phyloP scores from a whole-genome alignment of 225 moss, liverwort and hornwort genomes.

The Asterella californica region DNA sequence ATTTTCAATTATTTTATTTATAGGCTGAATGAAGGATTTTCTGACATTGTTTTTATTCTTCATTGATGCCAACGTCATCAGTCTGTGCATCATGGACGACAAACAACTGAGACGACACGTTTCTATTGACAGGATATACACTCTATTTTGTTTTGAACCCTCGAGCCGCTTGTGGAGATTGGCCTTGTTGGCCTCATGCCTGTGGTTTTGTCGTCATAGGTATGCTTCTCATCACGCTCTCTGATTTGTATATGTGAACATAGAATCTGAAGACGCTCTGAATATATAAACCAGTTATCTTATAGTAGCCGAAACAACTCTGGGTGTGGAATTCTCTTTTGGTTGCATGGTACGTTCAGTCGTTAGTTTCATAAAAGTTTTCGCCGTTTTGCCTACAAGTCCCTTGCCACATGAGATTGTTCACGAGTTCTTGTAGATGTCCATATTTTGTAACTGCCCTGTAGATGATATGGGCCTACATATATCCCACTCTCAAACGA shows the following conservation, averaged over 20 bases:
- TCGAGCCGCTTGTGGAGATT: constrained; percentile 41
- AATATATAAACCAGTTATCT: too few relatives aligned
- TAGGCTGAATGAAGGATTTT: not conserved
- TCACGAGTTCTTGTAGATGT: too few relatives aligned
- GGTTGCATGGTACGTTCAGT: too few relatives aligned
- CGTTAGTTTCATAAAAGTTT: too few relatives aligned
- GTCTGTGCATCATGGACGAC: not conserved
- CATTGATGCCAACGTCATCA: not conserved
- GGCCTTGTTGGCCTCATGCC: constrained; percentile 51
- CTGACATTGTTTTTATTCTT: not conserved
- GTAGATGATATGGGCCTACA: too few relatives aligned
- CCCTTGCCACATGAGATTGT: too few relatives aligned
- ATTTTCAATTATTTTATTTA: not conserved
- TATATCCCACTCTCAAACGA: too few relatives aligned
- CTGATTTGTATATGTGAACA: not conserved
- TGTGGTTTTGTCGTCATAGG: constrained; percentile 53
- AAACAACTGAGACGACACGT: not conserved
- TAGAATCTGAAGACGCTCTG: not conserved
- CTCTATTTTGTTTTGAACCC: constrained; percentile 45
- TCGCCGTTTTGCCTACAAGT: too few relatives aligned
- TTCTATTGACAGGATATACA: constrained; percentile 40
- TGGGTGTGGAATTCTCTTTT: too few relatives aligned
- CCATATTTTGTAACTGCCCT: too few relatives aligned
- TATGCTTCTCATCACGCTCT: constrained; percentile 15
- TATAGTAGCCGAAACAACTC: too few relatives aligned